phyloP scores from a whole-genome alignment of 2,329 filamentous ascomycete genomes.

The Xylariaceae sp. region DNA sequence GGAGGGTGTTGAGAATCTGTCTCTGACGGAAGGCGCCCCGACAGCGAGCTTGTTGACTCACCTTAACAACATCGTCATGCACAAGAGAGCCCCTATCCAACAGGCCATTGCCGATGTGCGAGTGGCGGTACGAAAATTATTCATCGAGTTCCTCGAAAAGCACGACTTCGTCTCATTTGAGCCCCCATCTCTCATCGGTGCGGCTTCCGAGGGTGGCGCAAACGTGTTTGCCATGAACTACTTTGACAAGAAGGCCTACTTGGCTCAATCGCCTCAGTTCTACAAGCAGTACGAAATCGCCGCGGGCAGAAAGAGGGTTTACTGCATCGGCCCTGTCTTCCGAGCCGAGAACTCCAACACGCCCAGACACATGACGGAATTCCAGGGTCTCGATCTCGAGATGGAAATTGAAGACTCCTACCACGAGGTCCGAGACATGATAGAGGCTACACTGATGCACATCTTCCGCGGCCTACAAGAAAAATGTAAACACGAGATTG shows the following conservation, averaged over 20 bases:
- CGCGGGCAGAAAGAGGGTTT: conserved; percentile 70
- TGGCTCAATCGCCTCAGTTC: conserved; percentile 77
- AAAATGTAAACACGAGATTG: conserved; percentile 65
- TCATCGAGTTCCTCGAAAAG: conserved; percentile 70
- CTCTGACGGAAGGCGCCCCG: conserved; percentile 43
- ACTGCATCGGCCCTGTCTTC: conserved; percentile 75
- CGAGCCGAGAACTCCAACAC: conserved; percentile 83
- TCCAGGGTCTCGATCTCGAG: conserved; percentile 82
- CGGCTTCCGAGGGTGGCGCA: conserved; percentile 85
- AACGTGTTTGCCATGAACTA: conserved; percentile 90
- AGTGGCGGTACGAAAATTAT: conserved; percentile 60
- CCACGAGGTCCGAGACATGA: conserved; percentile 64
- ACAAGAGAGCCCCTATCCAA: conserved; percentile 85
- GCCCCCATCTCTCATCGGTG: conserved; percentile 81
- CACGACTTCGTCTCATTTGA: conserved; percentile 78
- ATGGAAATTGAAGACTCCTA: conserved; percentile 82
- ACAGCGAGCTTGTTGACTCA: conserved; percentile 77
- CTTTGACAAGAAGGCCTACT: conserved; percentile 75
- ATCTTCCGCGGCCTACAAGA: conserved; percentile 72
- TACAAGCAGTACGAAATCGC: conserved; percentile 87
- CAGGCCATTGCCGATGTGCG: conserved; percentile 63
- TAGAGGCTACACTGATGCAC: conserved; percentile 69
- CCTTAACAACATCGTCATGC: conserved; percentile 86
- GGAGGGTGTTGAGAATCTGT: conserved; percentile 38
- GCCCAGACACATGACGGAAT: conserved; percentile 80